Base-by-base conservation (phyloP, 148 eudicot genomes). In the Camellia sinensis region DNA sequence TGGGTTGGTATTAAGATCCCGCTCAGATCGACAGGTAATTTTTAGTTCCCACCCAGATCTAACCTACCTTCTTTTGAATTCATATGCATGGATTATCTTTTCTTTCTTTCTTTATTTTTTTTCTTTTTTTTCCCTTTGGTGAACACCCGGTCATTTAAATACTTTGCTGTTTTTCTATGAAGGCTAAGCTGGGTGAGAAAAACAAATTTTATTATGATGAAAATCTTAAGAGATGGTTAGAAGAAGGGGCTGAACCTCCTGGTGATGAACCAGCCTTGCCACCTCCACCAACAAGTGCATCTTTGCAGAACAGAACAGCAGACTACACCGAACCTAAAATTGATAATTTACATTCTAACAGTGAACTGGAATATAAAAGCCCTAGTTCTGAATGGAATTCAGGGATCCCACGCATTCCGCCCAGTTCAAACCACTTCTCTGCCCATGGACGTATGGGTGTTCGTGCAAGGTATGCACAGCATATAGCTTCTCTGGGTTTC, bases 181-280 rank as follows among this genome's bases (percentile, higher is more conserved):
- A 94, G 98, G 98, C 98, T 60, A 94, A 94, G 82, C 80, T 94
- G 85, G 98, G 98, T 29, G 94, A 90, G 29, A 54, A 78, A 17
- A 94, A 94, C 81, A 94, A 90, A 82, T 94, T 94, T 67, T 90
- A 92, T 80, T 94, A 92, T 78, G 91, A 94, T 75, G 93, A 92
- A 70, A 92, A 94, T 57, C 94, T 92, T 37, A 92, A 92, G 81
- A 85, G 94, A 83, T 94, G 98, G 98, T 92, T 94, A 57, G 98
- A 92, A 85, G 92, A 94, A 91, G 98, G 98, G 80, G 91, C 82
- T 64, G 93, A 83, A 79, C 85, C 86, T 59, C 93, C 91, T 67
- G 88, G 90, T 57, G 89, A 86, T 79, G 97, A 91, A 89, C 76
- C 93, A 59, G 87, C 89, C 71, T 81, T 87, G 80, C 88, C 93